Base-by-base conservation (phyloP, 2,329 filamentous ascomycete species). In the Parafenestella ontariensis region DNA sequence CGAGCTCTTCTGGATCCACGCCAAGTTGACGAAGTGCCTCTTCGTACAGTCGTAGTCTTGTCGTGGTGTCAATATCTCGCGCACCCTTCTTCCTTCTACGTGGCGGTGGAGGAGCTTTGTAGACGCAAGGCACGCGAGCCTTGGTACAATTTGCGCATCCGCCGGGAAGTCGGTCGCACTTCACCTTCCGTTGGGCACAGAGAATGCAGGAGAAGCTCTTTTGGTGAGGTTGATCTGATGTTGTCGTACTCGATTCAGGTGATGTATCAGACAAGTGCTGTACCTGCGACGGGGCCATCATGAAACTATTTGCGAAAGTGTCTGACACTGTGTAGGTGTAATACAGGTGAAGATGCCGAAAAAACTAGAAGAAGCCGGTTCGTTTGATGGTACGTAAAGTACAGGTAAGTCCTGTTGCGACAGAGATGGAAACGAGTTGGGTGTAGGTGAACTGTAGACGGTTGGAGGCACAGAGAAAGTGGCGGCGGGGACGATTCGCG, bases 131-230 rank as follows among this genome's bases (percentile, higher is more conserved):
- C 10, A 71, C 66, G 20, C 70, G 64, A 9, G 68, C 62, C 47
- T 71, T 70, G 7, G 60, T 57, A 56, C 71, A 74, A 40, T 70
- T 73, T 0, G 59, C 58, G 45, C 72, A 74, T 1, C 71, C 70
- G 23, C 65, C 60, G 11, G 65, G 61, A 4, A 24, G 47, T 34
- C 66, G 68, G 36, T 75, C 71, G 46, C 71, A 75, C 48, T 65
- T 70, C 18, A 75, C 71, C 52, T 75, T 75, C 11, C 72, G 58
- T 36, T 71, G 68, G 7, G 70, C 66, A 47, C 71, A 74, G 9
- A 73, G 59, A 4, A 73, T 63, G 43, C 72, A 75, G 1, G 72
- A 72, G 44, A 68, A 74, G 37, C 63, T 59, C 42, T 75, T 74
- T 2, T 68, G 63, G 0, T 53, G 46, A 10, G 50, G 26, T 7